These are phyloP conservation scores for Mrakia frigida DNA, from an alignment of 768 basidiomycete species.

Conservation along the genomic window DNA sequence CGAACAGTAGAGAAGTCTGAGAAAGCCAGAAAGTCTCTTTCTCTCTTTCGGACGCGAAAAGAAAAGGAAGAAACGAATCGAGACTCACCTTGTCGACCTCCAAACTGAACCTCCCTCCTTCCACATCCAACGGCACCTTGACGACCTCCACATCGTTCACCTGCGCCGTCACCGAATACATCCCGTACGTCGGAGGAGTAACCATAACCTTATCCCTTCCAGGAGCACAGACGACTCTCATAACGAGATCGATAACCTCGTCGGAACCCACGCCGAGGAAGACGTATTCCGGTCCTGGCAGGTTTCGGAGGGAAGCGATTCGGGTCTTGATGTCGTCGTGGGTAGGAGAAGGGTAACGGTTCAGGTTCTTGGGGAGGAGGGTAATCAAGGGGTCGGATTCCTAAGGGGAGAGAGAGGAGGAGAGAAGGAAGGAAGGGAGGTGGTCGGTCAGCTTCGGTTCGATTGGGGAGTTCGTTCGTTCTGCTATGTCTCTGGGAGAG, in stretches of 20 bases:
- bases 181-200: slow-evolving; percentile 89
- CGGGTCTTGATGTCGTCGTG: slow-evolving; percentile 70
- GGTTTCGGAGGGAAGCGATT: slow-evolving; percentile 65
- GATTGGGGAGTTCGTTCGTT: neutral
- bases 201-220: slow-evolving; percentile 73
- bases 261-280: slow-evolving; percentile 97
- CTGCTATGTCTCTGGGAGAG: neutral
- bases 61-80: neutral
- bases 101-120: slow-evolving; percentile 76
- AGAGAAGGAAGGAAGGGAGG: slow-evolving; percentile 18
- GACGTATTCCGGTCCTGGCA: slow-evolving; percentile 60
- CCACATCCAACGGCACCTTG: slow-evolving; percentile 69
- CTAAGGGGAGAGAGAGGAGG: slow-evolving; percentile 5
- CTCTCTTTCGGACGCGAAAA: too few species aligned
- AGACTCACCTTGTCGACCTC: slow-evolving; percentile 66
- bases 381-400: slow-evolving; percentile 31
- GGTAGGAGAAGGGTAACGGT: slow-evolving; percentile 92
- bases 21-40: too few species aligned
- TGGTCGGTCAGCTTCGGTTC: slow-evolving; percentile 4
- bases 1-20: too few species aligned
- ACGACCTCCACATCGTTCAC: slow-evolving; percentile 86
- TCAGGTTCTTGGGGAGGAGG: slow-evolving; percentile 47
- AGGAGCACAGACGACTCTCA: slow-evolving; percentile 80
- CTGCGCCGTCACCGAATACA: slow-evolving; percentile 92
- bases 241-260: slow-evolving; percentile 90